Conservation (phyloP, 495 filamentous ascomycete genomes). For the Friedmanniomyces simplex region DNA sequence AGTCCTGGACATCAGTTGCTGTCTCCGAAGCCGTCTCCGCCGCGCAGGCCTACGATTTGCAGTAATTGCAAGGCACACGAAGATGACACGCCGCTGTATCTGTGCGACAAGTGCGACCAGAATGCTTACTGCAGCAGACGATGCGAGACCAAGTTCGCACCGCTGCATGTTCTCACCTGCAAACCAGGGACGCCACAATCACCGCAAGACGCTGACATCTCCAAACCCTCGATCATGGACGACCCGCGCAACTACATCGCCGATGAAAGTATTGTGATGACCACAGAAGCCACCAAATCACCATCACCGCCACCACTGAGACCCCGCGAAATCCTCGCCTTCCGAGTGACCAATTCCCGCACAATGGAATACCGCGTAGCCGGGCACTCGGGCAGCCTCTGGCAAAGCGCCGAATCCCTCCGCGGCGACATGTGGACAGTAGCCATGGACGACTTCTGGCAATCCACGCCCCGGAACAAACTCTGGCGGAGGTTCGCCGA, state of each 20-base stretch:
- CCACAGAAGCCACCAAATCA: background rate
- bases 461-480: background rate
- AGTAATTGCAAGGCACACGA: too few relatives aligned
- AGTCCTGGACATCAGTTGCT: too few relatives aligned
- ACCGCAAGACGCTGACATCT: background rate
- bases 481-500: background rate
- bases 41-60: too few relatives aligned
- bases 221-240: background rate
- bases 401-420: background rate
- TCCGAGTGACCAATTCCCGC: background rate
- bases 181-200: background rate
- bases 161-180: background rate
- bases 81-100: too few relatives aligned
- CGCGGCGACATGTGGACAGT: background rate
- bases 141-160: background rate
- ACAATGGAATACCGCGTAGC: background rate
- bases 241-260: background rate
- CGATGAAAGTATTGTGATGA: background rate
- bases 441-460: background rate
- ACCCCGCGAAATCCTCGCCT: background rate
- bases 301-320: background rate
- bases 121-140: background rate
- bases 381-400: background rate
- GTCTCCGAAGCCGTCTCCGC: too few relatives aligned
- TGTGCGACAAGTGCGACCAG: too few relatives aligned